Base-by-base conservation (phyloP, 192 early-diverging fungal genomes). In the Jimgerdemannia flammicorona region DNA sequence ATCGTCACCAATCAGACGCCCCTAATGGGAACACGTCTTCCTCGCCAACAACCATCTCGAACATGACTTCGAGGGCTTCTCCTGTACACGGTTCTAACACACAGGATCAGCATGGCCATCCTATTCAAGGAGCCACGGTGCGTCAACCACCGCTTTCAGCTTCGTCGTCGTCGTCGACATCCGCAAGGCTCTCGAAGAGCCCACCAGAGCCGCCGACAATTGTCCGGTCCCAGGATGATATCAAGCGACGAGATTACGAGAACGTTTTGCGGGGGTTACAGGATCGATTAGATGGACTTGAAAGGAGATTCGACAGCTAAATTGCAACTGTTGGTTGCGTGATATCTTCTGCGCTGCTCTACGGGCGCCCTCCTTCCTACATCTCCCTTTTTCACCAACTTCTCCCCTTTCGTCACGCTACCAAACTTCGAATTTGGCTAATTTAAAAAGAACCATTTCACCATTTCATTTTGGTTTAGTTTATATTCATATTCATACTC, bases 181-280 rank as follows among this genome's bases (percentile, higher is more conserved):
- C 49, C 49, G 6, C 49, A 59, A 59, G 49, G 49, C 14, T 59
- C 0, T 59, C 49, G 14, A 59, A 59, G 49, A 59, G 49, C 49
- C 49, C 49, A 14, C 49, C 49, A 59, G 49, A 59, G 49, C 79
- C 79, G 20, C 74, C 79, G n/a, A 80, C 79, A 66, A 80, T 80
- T 73, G 79, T 80, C 3, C 70, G 79, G 29, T 80, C 79, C 43
- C 79, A 80, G 72, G 76, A 80, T 72, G 79, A 80, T 70, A 80
- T 80, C 65, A 72, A 75, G 19, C 79, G 74, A 20, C 64, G 67
- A 18, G 79, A 80, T 49, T 80, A 76, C 43, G 69, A 80, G 54
- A 73, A 42, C 66, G 76, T 80, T 74, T 64, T 80, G 20, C 69
- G 66, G 43, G 70, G 75, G 44, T 44, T 80, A 42, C 69, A 69